Evolutionary conservation across 148 eudicot species (phyloP), one percentile per base, ranked within the genome.

Genomic region (Silene uniflora): DNA sequence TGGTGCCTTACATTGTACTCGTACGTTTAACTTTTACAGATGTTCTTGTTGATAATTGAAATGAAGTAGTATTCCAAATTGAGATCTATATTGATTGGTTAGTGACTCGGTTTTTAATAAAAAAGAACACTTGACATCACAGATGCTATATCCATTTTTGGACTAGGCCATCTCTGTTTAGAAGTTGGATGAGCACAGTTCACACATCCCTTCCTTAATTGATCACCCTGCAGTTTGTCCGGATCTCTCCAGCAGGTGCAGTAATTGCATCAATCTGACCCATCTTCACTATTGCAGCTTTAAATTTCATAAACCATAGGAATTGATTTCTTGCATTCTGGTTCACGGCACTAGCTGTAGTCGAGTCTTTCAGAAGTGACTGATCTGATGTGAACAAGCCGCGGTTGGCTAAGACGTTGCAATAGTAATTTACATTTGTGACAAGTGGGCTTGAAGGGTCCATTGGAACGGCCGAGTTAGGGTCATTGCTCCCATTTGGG

Each of bases 301-400:
- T n/a, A n/a, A n/a, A n/a, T n/a, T n/a, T n/a, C n/a, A n/a, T n/a
- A n/a, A n/a, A n/a, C n/a, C n/a, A n/a, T n/a, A n/a, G n/a, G n/a
- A n/a, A n/a, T n/a, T n/a, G n/a, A n/a, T 61, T 63, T 60, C 21
- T 52, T 32, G 88, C 85, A 76, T 88, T 73, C 67, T 82, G 85
- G 17, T 19, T 18, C 62, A 90, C 90, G 52, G 80, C 83, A 69
- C 68, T 75, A 0, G 80, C 79, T 0, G 90, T 85, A 0, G 77
- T 19, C 12, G 80, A 10, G 72, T 73, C 62, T 9, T 88, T 77
- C 52, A 81, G 23, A 6, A 88, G 87, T 17, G 88, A 73, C 29
- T 86, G 88, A 10, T 78, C 80, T 13, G 76, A 78, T 12, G 80
- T 78, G 72, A 78, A 78, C 76, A 78, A 35, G 39, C 76, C 76